Conservation (phyloP, 2,329 filamentous ascomycete species). For the Pseudogymnoascus sp. region DNA sequence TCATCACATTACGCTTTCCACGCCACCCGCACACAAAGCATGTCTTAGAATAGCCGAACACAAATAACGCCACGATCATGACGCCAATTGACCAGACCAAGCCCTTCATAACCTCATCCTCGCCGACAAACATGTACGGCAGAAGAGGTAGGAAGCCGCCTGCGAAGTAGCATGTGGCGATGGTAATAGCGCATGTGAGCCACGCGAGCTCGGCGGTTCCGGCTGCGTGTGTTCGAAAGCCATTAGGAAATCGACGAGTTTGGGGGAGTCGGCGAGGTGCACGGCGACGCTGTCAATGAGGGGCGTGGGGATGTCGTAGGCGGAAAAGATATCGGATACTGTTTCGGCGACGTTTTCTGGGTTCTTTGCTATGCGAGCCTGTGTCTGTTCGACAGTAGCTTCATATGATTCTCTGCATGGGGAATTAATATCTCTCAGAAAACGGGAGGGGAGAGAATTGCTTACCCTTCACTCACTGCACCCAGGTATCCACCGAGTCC, state of each 20-base stretch:
- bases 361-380: slow-evolving; percentile 22
- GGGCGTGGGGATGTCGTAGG: slow-evolving; percentile 27
- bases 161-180: slow-evolving; percentile 49
- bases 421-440: background rate
- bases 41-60: slow-evolving; percentile 62
- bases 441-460: background rate
- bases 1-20: slow-evolving; percentile 22
- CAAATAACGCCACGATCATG: slow-evolving; percentile 54
- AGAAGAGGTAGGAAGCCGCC: slow-evolving; percentile 50
- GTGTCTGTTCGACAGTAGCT: slow-evolving; percentile 24
- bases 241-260: slow-evolving; percentile 35
- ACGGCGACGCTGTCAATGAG: slow-evolving; percentile 29
- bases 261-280: slow-evolving; percentile 28
- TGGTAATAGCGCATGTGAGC: slow-evolving; percentile 44
- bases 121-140: slow-evolving; percentile 46
- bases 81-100: slow-evolving; percentile 54
- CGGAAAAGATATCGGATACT: slow-evolving; percentile 30
- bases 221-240: slow-evolving; percentile 30
- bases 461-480: slow-evolving; percentile 39
- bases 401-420: slow-evolving; percentile 26
- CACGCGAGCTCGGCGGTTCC: slow-evolving; percentile 26
- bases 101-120: slow-evolving; percentile 36
- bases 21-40: slow-evolving; percentile 39
- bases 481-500: slow-evolving; percentile 55
- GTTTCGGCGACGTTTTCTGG: slow-evolving; percentile 23